Evolutionary conservation across 2,329 filamentous ascomycete species (phyloP).

Genomic region (Pseudocercospora fijiensis): DNA sequence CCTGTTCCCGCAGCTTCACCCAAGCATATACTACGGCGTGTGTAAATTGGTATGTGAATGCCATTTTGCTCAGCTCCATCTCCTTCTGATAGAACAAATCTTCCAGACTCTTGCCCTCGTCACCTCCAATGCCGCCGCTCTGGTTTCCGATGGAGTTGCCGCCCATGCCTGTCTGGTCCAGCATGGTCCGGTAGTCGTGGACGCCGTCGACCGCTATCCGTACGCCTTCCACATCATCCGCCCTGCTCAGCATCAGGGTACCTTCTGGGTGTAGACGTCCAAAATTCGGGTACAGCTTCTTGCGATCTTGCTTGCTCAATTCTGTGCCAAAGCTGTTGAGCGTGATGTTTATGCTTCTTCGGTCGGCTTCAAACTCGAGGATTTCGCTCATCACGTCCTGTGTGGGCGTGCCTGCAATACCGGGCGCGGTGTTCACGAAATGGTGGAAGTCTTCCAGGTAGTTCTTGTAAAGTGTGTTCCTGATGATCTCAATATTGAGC

Average conservation of each 20-base stretch:
- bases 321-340: conserved; percentile 98
- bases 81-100: conserved; percentile 99
- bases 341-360: conserved; percentile 97
- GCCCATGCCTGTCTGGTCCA: conserved; percentile 82
- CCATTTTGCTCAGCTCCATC: conserved; percentile 95
- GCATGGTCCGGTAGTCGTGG: conserved; percentile 91
- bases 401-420: conserved; percentile 84
- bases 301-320: conserved; percentile 86
- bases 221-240: conserved; percentile 93
- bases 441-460: conserved; percentile 97
- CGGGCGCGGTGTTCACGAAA: conserved; percentile 86
- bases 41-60: conserved; percentile 95
- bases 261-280: conserved; percentile 92
- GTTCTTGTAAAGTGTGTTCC: conserved; percentile 99
- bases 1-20: conserved; percentile 97
- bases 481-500: conserved; percentile 97
- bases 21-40: conserved; percentile 94
- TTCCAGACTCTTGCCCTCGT: conserved; percentile 85
- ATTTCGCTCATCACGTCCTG: conserved; percentile 94
- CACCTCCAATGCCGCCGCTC: conserved; percentile 71
- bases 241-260: conserved; percentile 87
- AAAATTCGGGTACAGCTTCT: conserved; percentile 92
- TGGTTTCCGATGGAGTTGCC: conserved; percentile 77
- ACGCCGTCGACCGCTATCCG: conserved; percentile 90
- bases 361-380: conserved; percentile 93